Conservation (phyloP, 352 stramenopile genomes). For the Elongisporangium anandrum region DNA sequence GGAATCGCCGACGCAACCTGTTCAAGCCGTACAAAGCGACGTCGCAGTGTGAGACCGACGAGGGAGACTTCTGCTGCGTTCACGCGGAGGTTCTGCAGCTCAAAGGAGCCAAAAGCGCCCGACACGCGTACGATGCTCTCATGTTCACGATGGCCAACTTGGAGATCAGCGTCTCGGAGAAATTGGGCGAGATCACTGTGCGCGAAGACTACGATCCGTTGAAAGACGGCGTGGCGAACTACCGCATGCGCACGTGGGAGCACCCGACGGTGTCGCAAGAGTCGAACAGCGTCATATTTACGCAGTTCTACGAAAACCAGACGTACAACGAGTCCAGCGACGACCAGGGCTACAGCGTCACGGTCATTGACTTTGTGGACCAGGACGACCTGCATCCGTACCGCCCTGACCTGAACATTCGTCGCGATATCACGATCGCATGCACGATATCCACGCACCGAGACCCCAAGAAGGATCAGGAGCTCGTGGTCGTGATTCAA, state of each 20-base stretch:
- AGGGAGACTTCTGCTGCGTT: slow-evolving; percentile 25
- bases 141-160: slow-evolving; percentile 22
- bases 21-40: slow-evolving; percentile 25
- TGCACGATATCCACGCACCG: slow-evolving; percentile 1
- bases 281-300: not conserved
- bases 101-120: not conserved
- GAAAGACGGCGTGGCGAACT: slow-evolving; percentile 6
- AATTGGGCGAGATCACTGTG: slow-evolving; percentile 34
- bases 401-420: slow-evolving; percentile 4
- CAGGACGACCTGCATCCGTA: slow-evolving; percentile 18
- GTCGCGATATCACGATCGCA: slow-evolving; percentile 2
- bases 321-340: not conserved
- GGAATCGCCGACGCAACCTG: slow-evolving; percentile 24
- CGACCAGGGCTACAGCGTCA: slow-evolving; percentile 2
- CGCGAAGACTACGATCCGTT: slow-evolving; percentile 45
- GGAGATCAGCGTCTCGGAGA: slow-evolving; percentile 43
- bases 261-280: not conserved
- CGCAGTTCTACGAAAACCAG: not conserved
- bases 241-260: not conserved
- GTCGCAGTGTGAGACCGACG: slow-evolving; percentile 22
- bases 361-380: slow-evolving; percentile 13
- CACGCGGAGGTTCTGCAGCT: not conserved
- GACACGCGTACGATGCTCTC: not conserved
- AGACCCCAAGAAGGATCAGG: slow-evolving; percentile 7
- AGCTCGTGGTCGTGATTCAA: slow-evolving; percentile 18